Evolutionary conservation across 192 early-diverging fungal species (phyloP).

Genomic region (Spizellomyces sp.): DNA sequence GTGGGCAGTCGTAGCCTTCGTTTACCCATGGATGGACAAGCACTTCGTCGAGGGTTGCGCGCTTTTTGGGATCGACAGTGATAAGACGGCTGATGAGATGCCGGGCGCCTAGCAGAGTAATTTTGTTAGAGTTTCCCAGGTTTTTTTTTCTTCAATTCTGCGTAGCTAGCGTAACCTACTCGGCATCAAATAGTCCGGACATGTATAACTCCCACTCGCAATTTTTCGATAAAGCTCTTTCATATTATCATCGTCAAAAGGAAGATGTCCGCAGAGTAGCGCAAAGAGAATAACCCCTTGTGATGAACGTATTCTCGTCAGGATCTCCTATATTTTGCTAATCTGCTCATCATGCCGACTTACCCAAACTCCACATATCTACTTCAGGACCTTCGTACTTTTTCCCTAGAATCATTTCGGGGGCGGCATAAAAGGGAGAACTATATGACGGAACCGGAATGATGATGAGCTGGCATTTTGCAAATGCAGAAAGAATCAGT

Average conservation of each 20-base stretch:
- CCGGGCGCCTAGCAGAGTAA: constrained; percentile 38
- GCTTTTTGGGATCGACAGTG: constrained; percentile 67
- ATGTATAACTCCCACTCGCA: constrained; percentile 62
- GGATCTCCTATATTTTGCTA: background rate
- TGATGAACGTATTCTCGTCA: background rate
- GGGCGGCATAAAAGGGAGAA: constrained; percentile 80
- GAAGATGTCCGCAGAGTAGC: constrained; percentile 80
- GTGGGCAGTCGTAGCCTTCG: constrained; percentile 65
- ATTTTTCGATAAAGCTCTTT: constrained; percentile 87
- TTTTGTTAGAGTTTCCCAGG: constrained; percentile 65
- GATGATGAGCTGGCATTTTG: constrained; percentile 58
- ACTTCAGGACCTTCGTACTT: constrained; percentile 85
- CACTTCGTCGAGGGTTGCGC: constrained; percentile 73
- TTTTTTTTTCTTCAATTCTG: constrained; percentile 72
- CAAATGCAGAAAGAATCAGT: constrained; percentile 49
- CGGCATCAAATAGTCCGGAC: constrained; percentile 61
- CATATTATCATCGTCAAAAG: constrained; percentile 84
- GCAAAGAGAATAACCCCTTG: constrained; percentile 83
- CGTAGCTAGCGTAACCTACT: constrained; percentile 27
- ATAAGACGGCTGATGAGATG: constrained; percentile 72
- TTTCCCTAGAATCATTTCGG: constrained; percentile 81
- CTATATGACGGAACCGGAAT: constrained; percentile 18
- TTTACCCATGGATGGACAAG: constrained; percentile 77
- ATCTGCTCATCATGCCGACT: background rate
- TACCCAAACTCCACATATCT: constrained; percentile 80